A percentile compares a stretch with the other conserved stretches of the same genome.
These are phyloP conservation scores for Przewalskia tangutica DNA, from an alignment of 257 asterid genomes.

Conservation along the genomic window DNA sequence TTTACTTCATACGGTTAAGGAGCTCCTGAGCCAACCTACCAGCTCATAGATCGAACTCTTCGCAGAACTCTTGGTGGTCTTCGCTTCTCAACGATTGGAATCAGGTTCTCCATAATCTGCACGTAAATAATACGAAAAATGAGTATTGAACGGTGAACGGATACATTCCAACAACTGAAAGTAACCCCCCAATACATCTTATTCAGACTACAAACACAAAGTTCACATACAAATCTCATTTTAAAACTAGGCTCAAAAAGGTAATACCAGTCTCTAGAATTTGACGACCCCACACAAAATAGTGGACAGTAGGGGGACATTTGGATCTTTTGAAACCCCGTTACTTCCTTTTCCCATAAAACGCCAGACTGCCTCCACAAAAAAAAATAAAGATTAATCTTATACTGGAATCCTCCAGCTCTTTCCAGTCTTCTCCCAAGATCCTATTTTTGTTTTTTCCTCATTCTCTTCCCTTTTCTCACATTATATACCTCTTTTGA, in stretches of 20 bases:
- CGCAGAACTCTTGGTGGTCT: constrained; percentile 47
- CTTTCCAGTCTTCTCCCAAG: background rate
- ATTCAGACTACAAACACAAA: background rate
- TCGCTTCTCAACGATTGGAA: constrained; percentile 51
- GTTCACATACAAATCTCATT: background rate
- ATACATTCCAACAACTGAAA: background rate
- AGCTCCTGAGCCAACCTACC: constrained; percentile 17
- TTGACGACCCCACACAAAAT: background rate
- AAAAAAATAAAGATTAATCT: background rate
- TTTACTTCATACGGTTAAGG: constrained; percentile 8
- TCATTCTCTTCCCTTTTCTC: background rate
- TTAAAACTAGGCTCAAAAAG: background rate
- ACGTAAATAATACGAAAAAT: background rate
- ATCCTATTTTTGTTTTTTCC: background rate
- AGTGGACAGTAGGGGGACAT: background rate
- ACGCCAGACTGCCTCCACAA: background rate
- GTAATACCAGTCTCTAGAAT: background rate
- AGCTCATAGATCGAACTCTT: constrained; percentile 36
- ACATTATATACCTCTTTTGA: background rate
- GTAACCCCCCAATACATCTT: background rate
- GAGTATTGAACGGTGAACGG: background rate
- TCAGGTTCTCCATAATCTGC: constrained; percentile 69
- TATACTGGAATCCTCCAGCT: background rate
- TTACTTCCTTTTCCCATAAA: background rate
- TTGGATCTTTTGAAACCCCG: background rate